Conservation (phyloP, 2,329 filamentous ascomycete genomes). For the Neofusicoccum laricinum region DNA sequence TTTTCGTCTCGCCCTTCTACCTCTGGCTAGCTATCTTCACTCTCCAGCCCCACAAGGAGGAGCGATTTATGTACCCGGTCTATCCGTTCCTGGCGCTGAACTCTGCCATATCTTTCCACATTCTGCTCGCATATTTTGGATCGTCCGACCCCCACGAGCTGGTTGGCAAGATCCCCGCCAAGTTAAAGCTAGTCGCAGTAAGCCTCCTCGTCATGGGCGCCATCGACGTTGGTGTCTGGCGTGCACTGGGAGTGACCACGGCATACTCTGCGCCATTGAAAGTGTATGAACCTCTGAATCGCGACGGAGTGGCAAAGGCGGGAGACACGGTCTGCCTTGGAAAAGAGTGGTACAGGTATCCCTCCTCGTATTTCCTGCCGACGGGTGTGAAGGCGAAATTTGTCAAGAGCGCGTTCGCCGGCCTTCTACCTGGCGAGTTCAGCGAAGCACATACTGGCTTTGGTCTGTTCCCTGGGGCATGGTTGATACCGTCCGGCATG, state of each 20-base stretch:
- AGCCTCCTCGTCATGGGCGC: constrained; percentile 61
- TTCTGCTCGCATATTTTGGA: constrained; percentile 72
- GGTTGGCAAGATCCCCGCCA: constrained; percentile 68
- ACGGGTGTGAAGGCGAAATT: constrained; percentile 83
- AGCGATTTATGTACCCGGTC: constrained; percentile 96
- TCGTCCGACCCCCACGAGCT: constrained; percentile 65
- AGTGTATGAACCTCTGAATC: constrained; percentile 66
- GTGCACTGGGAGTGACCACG: constrained; percentile 72
- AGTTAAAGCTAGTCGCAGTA: constrained; percentile 67
- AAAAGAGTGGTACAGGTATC: constrained; percentile 98
- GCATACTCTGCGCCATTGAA: constrained; percentile 79
- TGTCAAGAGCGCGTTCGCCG: constrained; percentile 83
- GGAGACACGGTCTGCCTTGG: constrained; percentile 81
- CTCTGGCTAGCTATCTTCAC: constrained; percentile 93
- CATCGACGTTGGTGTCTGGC: constrained; percentile 64
- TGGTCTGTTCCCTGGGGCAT: constrained; percentile 78
- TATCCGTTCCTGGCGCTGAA: constrained; percentile 91
- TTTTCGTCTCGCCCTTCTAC: constrained; percentile 85
- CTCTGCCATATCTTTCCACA: constrained; percentile 79
- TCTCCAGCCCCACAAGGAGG: constrained; percentile 92
- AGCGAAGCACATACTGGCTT: constrained; percentile 67
- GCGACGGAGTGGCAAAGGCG: constrained; percentile 51
- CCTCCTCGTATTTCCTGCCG: constrained; percentile 87
- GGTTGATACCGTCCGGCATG: constrained; percentile 77
- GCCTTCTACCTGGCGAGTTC: constrained; percentile 88